Conservation (phyloP, 1,284 basidiomycete genomes). For the Athelia sp. region DNA sequence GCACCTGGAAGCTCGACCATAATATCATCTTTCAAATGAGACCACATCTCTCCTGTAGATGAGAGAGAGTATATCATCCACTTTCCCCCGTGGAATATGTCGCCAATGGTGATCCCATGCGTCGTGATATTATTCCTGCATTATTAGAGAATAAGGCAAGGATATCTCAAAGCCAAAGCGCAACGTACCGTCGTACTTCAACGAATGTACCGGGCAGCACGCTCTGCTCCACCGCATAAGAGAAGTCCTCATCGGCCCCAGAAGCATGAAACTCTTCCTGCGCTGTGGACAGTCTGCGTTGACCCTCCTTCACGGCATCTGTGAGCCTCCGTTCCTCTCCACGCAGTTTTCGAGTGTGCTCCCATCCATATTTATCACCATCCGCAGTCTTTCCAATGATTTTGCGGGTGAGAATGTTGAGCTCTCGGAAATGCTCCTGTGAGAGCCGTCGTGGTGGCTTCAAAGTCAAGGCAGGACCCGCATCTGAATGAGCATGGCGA, state of each 20-base stretch:
- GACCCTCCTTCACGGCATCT: conserved; percentile 10
- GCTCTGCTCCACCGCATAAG: conserved; percentile 11
- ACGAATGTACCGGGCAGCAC: conserved; percentile 49
- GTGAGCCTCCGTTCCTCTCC: conserved; percentile 25
- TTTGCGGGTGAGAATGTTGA: not conserved
- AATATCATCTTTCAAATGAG: conserved; percentile 43
- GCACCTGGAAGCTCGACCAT: conserved; percentile 54
- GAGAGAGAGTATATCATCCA: conserved; percentile 38
- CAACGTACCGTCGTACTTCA: conserved; percentile 52
- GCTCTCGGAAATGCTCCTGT: not conserved
- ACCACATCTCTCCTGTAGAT: conserved; percentile 46
- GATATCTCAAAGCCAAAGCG: not conserved
- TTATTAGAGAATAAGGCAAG: conserved; percentile 6
- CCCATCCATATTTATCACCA: not conserved
- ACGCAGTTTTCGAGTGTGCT: not conserved
- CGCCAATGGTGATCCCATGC: conserved; percentile 46
- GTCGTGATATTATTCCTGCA: conserved; percentile 37
- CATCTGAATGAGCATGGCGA: not conserved
- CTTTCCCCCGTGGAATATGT: conserved; percentile 26
- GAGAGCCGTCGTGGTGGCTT: not conserved
- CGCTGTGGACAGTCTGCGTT: not conserved
- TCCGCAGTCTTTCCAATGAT: not conserved
- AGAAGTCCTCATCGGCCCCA: conserved; percentile 9
- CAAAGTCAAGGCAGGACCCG: no score
- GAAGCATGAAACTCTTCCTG: conserved; percentile 4